These are phyloP conservation scores for Claviceps sp. DNA, from an alignment of 2,329 filamentous ascomycete genomes.

Conservation along the genomic window DNA sequence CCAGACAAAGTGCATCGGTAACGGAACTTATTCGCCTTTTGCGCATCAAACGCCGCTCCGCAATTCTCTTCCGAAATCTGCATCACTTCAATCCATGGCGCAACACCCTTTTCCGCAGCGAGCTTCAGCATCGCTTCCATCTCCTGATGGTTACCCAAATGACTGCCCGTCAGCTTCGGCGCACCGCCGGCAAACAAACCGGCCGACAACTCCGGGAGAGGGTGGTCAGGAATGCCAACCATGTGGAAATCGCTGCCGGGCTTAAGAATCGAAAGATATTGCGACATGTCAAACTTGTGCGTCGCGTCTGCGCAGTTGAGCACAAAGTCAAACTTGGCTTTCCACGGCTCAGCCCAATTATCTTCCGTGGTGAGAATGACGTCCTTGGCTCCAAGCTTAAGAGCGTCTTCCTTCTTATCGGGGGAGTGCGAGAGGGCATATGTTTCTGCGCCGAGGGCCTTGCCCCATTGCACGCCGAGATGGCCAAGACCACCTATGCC, in stretches of 20 bases:
- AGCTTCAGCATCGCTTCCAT: conserved; percentile 45
- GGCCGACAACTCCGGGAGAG: conserved; percentile 28
- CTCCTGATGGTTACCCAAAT: conserved; percentile 47
- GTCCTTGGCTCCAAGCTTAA: conserved; percentile 48
- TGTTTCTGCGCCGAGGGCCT: conserved; percentile 54
- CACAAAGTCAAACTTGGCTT: conserved; percentile 36
- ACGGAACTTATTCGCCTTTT: conserved; percentile 57
- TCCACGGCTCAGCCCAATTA: conserved; percentile 43
- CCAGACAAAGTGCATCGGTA: conserved; percentile 60
- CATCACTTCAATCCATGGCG: conserved; percentile 47
- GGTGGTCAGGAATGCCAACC: conserved; percentile 40
- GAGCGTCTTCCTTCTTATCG: conserved; percentile 44
- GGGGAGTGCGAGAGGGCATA: conserved; percentile 50
- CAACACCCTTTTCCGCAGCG: conserved; percentile 40
- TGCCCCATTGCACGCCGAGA: conserved; percentile 57
- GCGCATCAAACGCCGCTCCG: conserved; percentile 54
- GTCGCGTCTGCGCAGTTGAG: conserved; percentile 37
- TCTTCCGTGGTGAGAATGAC: conserved; percentile 34
- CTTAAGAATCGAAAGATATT: conserved; percentile 37
- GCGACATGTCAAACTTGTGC: conserved; percentile 38
- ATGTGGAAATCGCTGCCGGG: conserved; percentile 44
- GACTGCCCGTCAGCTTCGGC: conserved; percentile 37
- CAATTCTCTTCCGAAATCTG: conserved; percentile 53
- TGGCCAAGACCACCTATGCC: conserved; percentile 65
- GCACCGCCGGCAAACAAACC: conserved; percentile 36